Evolutionary conservation across 78 protist species (phyloP).

Genomic region (Dictyostelium brefeldianum): DNA sequence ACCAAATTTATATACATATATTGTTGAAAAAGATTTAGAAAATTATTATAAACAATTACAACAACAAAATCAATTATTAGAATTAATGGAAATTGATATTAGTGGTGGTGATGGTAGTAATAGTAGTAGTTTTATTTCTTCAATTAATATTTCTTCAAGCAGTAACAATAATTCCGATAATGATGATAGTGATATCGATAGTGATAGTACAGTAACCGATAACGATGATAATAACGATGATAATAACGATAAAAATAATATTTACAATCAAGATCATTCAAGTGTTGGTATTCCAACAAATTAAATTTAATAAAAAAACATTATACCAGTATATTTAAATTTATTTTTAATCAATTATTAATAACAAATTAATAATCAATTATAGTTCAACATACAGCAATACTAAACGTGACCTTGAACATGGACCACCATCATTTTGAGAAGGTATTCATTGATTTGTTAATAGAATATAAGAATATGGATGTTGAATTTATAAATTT

Average conservation of each 20-base stretch:
- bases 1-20: conserved; percentile 71
- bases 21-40: conserved; percentile 34
- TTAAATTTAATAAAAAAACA: neutral
- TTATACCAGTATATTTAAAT: too few species aligned
- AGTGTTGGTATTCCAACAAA: conserved; percentile 4
- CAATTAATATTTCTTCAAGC: neutral
- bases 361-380: too few species aligned
- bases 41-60: neutral
- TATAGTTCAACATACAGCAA: too few species aligned
- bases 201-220: neutral
- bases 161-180: neutral
- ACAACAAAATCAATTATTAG: neutral
- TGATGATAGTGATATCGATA: neutral
- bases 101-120: neutral
- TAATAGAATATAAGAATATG: conserved; percentile 27
- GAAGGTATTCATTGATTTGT: conserved; percentile 35
- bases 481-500: conserved; percentile 28
- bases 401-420: conserved; percentile 54
- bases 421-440: conserved; percentile 32
- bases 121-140: neutral
- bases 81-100: neutral
- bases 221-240: neutral
- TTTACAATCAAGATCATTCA: conserved; percentile 5
- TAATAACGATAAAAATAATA: neutral
- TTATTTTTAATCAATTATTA: too few species aligned